Percentiles rank a stretch among this genome's conserved stretches.
These are phyloP conservation scores for Neoarthrinium moseri DNA, from an alignment of 2,329 filamentous ascomycete genomes.

Conservation along the genomic window DNA sequence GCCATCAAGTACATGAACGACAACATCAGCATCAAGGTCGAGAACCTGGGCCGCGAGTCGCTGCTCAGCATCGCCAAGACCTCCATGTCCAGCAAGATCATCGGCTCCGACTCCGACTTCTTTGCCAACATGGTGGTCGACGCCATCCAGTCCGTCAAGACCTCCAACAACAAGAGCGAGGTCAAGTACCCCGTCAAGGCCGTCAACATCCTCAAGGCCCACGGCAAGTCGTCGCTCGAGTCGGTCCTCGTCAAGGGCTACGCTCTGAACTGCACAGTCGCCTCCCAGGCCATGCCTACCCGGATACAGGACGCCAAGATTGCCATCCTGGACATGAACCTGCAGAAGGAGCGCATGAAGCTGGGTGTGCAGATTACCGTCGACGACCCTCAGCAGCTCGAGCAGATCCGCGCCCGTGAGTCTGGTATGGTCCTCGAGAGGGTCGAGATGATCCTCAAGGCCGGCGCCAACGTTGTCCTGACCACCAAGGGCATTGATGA, in stretches of 20 bases:
- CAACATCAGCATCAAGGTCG: slow-evolving; percentile 94
- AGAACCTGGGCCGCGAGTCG: slow-evolving; percentile 84
- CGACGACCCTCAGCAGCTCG: slow-evolving; percentile 93
- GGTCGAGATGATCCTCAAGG: slow-evolving; percentile 96
- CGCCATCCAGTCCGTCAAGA: slow-evolving; percentile 92
- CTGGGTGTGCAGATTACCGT: slow-evolving; percentile 97
- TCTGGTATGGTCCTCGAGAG: slow-evolving; percentile 90
- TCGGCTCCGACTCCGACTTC: slow-evolving; percentile 92
- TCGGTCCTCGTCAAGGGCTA: slow-evolving; percentile 94
- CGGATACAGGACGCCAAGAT: slow-evolving; percentile 93
- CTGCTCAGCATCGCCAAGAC: slow-evolving; percentile 96
- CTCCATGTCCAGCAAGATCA: slow-evolving; percentile 99
- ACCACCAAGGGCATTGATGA: slow-evolving; percentile 99
- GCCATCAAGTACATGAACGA: slow-evolving; percentile 99
- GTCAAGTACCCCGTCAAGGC: slow-evolving; percentile 98
- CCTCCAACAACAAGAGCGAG: slow-evolving; percentile 86
- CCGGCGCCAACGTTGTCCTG: slow-evolving; percentile 91
- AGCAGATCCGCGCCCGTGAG: slow-evolving; percentile 94
- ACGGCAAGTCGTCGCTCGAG: slow-evolving; percentile 88
- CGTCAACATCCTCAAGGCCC: slow-evolving; percentile 97
- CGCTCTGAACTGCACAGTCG: slow-evolving; percentile 96
- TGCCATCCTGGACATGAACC: slow-evolving; percentile 93
- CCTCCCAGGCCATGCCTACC: slow-evolving; percentile 96
- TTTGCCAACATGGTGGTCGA: slow-evolving; percentile 98
- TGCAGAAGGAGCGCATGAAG: slow-evolving; percentile 99